A percentile compares a stretch with the other conserved stretches of the same genome.
Evolutionary conservation across 495 filamentous ascomycete species (phyloP).

Genomic region (Tuber borchii): DNA sequence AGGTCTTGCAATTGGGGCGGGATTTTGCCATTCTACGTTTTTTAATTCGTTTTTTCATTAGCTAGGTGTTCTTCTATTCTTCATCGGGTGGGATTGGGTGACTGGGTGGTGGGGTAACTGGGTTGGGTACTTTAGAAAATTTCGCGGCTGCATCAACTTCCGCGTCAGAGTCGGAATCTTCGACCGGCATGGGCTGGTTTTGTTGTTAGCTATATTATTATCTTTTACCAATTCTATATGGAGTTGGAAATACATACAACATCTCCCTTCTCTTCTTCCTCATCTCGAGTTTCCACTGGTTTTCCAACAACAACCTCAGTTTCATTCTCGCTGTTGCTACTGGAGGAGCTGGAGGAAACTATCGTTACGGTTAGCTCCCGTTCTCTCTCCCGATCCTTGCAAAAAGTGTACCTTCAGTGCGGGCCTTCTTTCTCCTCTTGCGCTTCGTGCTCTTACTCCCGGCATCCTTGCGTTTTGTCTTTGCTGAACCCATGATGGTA

Average conservation of each 20-base stretch:
- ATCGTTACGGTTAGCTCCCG: background rate
- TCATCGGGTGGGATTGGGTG: background rate
- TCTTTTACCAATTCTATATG: background rate
- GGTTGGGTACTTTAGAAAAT: constrained; percentile 1
- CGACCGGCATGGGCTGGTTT: background rate
- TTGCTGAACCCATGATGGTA: constrained; percentile 28
- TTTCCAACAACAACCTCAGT: constrained; percentile 7
- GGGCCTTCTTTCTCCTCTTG: constrained; percentile 37
- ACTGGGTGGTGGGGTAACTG: background rate
- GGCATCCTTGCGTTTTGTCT: constrained; percentile 20
- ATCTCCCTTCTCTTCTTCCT: background rate
- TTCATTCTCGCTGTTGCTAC: constrained; percentile 25
- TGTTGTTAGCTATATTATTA: background rate
- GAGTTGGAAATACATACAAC: background rate
- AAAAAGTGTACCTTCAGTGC: constrained; percentile 34
- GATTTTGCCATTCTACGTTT: constrained; percentile 31
- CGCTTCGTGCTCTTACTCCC: constrained; percentile 27
- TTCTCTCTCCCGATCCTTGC: background rate
- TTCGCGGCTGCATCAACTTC: background rate
- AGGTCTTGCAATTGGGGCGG: constrained; percentile 30
- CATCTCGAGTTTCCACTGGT: background rate
- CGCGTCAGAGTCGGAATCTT: background rate
- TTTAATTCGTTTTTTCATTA: constrained; percentile 8
- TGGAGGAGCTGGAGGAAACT: constrained; percentile 11
- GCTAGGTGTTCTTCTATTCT: background rate